Base-by-base conservation (phyloP, 495 filamentous ascomycete genomes). In the Daldinia vernicosa region DNA sequence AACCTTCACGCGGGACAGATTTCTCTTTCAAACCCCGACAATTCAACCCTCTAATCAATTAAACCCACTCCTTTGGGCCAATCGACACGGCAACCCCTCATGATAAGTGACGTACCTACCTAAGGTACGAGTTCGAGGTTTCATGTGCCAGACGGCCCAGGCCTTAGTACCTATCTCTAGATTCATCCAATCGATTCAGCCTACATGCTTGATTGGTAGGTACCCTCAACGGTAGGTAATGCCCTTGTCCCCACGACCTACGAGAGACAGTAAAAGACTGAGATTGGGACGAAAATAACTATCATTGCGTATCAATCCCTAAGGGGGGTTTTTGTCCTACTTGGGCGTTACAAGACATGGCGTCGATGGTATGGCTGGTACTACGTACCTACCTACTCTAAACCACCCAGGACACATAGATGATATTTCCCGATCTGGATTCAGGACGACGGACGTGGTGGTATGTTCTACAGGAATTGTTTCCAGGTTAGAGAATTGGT, bases 151-250 rank as follows among this genome's bases (percentile, higher is more conserved):
- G 55, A 52, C 27, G n/a, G 14, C 26, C 51, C n/a, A 30, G 51
- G 27, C 51, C 28, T 45, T 40, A 30, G 40, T 63, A 32, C 62
- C 28, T 28, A 32, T 66, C 28, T 28, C 57, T 57, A 55, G 43
- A 63, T 64, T 64, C 35, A 22, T 33, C 63, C 62, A 66, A 66
- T 66, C 32, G 51, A 66, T 71, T 66, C 68, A 71, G 68, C 68
- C 68, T 71, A 39, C 63, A 58, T 35, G 27, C 24, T 32, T 37
- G 53, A 35, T 22, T 33, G 53, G 53, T 57, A 19, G 53, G 53
- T 57, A 19, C 53, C 30, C 53, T 57, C 19, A 57, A 19, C n/a
- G 35, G 22, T 39, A 24, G 35, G 22, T 39, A 24, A 35, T 35
- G 12, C 33, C 33, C 33, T 35, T 35, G 33, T 12, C 33, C 33